These are phyloP conservation scores for Penicillium sp. DNA, from an alignment of 2,329 filamentous ascomycete genomes.

Conservation along the genomic window DNA sequence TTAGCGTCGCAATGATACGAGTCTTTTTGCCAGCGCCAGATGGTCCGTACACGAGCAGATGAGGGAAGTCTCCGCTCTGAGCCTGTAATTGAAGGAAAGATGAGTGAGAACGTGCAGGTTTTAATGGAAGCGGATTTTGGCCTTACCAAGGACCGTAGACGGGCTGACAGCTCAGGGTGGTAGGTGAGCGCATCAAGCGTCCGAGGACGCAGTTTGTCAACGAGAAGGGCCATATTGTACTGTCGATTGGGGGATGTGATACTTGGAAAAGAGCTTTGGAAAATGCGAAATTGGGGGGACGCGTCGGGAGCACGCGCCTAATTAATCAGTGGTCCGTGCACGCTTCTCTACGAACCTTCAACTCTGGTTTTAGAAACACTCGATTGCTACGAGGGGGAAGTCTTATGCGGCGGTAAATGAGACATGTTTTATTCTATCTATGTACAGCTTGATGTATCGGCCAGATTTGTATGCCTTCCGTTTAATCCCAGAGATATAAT, in stretches of 20 bases:
- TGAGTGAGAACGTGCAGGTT: slow-evolving; percentile 11
- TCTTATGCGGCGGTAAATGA: neutral
- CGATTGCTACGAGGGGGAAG: neutral
- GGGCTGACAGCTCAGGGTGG: slow-evolving; percentile 82
- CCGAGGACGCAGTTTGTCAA: slow-evolving; percentile 63
- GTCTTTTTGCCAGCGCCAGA: slow-evolving; percentile 98
- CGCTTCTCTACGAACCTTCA: neutral
- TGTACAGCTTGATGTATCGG: slow-evolving; percentile 2
- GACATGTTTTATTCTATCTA: neutral
- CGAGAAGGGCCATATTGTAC: slow-evolving; percentile 61
- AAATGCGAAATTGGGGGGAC: slow-evolving; percentile 28
- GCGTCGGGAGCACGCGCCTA: slow-evolving; percentile 40
- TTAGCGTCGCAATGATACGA: slow-evolving; percentile 89
- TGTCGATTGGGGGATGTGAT: neutral
- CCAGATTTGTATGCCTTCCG: neutral
- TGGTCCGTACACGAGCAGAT: slow-evolving; percentile 94
- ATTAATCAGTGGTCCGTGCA: slow-evolving; percentile 44
- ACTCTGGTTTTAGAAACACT: neutral
- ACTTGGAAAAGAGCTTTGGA: slow-evolving; percentile 9
- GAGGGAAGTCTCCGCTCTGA: slow-evolving; percentile 95
- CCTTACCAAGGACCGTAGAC: slow-evolving; percentile 78
- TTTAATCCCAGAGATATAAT: slow-evolving; percentile 17
- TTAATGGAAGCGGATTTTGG: neutral
- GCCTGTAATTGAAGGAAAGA: slow-evolving; percentile 59
- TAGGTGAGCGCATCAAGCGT: slow-evolving; percentile 69